phyloP scores from a whole-genome alignment of 192 early-diverging fungal genomes.

The Geranomyces variabilis region DNA sequence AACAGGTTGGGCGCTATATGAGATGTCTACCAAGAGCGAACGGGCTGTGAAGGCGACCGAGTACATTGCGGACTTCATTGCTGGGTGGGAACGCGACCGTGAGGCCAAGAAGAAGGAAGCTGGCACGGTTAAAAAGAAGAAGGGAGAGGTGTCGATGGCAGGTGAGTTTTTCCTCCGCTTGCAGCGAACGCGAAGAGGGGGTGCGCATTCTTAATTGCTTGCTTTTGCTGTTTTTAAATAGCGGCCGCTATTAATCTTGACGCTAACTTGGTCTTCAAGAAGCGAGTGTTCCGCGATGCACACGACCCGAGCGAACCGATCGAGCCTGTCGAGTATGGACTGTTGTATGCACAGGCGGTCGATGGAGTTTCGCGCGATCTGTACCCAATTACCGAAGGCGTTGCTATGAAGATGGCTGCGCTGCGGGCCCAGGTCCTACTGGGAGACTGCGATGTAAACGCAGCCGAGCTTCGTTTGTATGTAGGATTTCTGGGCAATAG shows the following conservation, averaged over 20 bases:
- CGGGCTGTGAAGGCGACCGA: slow-evolving; percentile 52
- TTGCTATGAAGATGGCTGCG: slow-evolving; percentile 52
- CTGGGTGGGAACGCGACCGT: slow-evolving; percentile 43
- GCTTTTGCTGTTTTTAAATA: background rate
- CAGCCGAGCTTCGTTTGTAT: slow-evolving; percentile 41
- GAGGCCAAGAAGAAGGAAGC: slow-evolving; percentile 37
- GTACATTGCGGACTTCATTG: slow-evolving; percentile 55
- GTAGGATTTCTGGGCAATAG: background rate
- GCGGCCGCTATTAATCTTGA: slow-evolving; percentile 26
- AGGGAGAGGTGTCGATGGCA: slow-evolving; percentile 15
- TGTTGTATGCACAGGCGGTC: slow-evolving; percentile 52
- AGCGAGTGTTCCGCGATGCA: slow-evolving; percentile 54
- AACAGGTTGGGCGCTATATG: slow-evolving; percentile 58
- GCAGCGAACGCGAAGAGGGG: too few species aligned
- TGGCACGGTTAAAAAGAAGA: slow-evolving; percentile 15
- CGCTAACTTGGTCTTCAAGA: slow-evolving; percentile 49
- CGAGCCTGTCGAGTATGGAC: slow-evolving; percentile 50
- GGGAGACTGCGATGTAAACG: slow-evolving; percentile 46
- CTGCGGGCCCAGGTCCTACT: slow-evolving; percentile 49
- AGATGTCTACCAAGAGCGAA: slow-evolving; percentile 38
- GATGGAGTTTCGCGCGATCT: slow-evolving; percentile 50
- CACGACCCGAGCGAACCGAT: slow-evolving; percentile 30
- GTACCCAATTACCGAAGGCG: slow-evolving; percentile 47
- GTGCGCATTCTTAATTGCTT: background rate
- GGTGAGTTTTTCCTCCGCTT: background rate